Evolutionary conservation across 2,329 filamentous ascomycete species (phyloP), one percentile per base, ranked within the genome.

Genomic region (Cercospora nicotianae): DNA sequence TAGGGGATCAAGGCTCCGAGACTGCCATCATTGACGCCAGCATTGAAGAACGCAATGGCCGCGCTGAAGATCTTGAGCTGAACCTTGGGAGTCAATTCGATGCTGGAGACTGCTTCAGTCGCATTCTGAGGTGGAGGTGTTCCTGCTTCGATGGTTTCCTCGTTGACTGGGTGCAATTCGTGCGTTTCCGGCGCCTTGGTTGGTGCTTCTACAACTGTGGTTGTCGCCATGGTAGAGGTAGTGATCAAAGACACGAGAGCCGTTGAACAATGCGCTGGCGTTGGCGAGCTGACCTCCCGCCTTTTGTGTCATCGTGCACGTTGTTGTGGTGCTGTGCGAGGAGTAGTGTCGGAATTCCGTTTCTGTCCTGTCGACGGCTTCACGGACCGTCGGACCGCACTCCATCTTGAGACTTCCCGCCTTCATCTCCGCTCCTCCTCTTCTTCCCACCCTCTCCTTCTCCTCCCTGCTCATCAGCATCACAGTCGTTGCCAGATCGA

Each of bases 1-100:
- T 90, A 89, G 0, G 88, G 89, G 1, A 90, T 84, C 13, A 91
- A 70, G 1, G 88, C 83, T 2, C 89, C 89, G 0, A 90, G 79
- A 68, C 85, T 88, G 33, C 88, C 88, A 74, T 90, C 89, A 66
- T 89, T 90, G 59, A 87, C 81, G 0, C 89, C 88, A 0, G 88
- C 87, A 31, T 88, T 86, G 73, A 90, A 89, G 79, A 90, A 90
- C 0, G 87, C 87, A 69, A 89, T 85, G 0, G 84, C 85, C 2
- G 85, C 83, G 53, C 85, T 85, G 42, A 84, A 64, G 2, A 90
- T 77, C 73, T 87, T 88, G 39, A 86, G 57, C 39, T 36, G 51
- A n/a, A 60, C 51, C 5, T 12, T 13, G n/a, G 18, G 31, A 4
- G n/a, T 59, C 55, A 31, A 16, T 36, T 20, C 31, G 48, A 55